phyloP scores from a whole-genome alignment of 192 early-diverging fungal species.

The Thoreauomyces humboldtii region DNA sequence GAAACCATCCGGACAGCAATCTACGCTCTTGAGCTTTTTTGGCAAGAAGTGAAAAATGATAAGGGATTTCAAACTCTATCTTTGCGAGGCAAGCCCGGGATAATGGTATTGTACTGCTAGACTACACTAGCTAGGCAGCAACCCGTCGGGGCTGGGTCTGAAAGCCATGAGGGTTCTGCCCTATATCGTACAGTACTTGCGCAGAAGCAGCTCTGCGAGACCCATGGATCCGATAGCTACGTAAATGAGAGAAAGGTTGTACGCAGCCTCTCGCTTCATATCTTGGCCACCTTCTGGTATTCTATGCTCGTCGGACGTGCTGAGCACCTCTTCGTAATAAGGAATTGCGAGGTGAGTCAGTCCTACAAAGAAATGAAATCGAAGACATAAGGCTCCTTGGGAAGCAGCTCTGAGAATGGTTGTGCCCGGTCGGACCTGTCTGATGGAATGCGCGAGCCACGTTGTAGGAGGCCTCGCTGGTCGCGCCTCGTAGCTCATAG shows the following conservation, averaged over 20 bases:
- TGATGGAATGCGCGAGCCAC: slow-evolving; percentile 86
- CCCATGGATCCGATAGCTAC: slow-evolving; percentile 65
- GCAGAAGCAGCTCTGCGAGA: slow-evolving; percentile 69
- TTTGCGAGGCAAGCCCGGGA: not conserved
- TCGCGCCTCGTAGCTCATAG: slow-evolving; percentile 41
- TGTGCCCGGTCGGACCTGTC: too few species aligned
- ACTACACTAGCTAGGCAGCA: too few species aligned
- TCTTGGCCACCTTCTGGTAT: slow-evolving; percentile 49
- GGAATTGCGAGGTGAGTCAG: slow-evolving; percentile 75
- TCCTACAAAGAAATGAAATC: slow-evolving; percentile 37
- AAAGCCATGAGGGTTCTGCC: too few species aligned
- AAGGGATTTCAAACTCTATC: not conserved
- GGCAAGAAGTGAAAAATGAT: slow-evolving; percentile 20
- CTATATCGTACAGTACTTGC: slow-evolving; percentile 74
- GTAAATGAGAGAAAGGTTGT: slow-evolving; percentile 86
- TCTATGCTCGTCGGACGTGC: slow-evolving; percentile 13
- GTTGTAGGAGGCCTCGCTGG: slow-evolving; percentile 79
- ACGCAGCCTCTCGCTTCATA: slow-evolving; percentile 80
- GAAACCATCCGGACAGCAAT: slow-evolving; percentile 8
- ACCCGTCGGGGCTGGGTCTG: too few species aligned
- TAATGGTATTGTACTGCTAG: too few species aligned
- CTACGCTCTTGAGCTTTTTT: slow-evolving; percentile 29
- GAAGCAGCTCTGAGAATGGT: too few species aligned
- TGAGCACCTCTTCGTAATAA: slow-evolving; percentile 80
- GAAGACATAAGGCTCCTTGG: too few species aligned